Conservation (phyloP, 1,139 yeast genomes). For the Debaryomyces coudertii region DNA sequence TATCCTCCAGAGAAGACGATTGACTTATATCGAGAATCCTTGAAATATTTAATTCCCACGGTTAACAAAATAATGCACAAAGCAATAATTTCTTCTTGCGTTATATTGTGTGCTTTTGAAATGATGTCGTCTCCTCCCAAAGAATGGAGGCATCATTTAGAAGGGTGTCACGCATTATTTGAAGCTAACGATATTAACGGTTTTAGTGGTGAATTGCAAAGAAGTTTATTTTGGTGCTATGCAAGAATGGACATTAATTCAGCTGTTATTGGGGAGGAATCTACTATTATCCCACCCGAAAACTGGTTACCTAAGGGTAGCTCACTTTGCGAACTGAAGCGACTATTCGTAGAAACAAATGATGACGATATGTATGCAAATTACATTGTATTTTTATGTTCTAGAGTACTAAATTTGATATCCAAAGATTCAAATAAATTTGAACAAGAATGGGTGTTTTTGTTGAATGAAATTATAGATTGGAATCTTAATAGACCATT, state of each 20-base stretch:
- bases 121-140: conserved; percentile 37
- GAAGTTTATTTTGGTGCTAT: conserved; percentile 42
- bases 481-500: conserved; percentile 39
- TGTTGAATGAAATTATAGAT: conserved; percentile 37
- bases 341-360: conserved; percentile 21
- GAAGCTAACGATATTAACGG: conserved; percentile 39
- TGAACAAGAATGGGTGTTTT: conserved; percentile 35
- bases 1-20: conserved; percentile 22
- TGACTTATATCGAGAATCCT: conserved; percentile 27
- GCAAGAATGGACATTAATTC: conserved; percentile 43
- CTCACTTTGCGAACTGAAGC: conserved; percentile 24
- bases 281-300: conserved; percentile 33
- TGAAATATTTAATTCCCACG: conserved; percentile 31
- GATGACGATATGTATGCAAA: conserved; percentile 43
- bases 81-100: conserved; percentile 29
- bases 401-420: conserved; percentile 36
- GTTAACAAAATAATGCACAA: conserved; percentile 27
- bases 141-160: conserved; percentile 40
- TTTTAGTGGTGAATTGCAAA: conserved; percentile 31
- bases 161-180: conserved; percentile 41
- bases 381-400: conserved; percentile 38
- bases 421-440: conserved; percentile 24
- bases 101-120: conserved; percentile 36
- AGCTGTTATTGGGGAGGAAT: conserved; percentile 36
- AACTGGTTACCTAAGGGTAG: conserved; percentile 35